Base-by-base conservation (phyloP, 768 basidiomycete species). In the Tricholoma sp. region DNA sequence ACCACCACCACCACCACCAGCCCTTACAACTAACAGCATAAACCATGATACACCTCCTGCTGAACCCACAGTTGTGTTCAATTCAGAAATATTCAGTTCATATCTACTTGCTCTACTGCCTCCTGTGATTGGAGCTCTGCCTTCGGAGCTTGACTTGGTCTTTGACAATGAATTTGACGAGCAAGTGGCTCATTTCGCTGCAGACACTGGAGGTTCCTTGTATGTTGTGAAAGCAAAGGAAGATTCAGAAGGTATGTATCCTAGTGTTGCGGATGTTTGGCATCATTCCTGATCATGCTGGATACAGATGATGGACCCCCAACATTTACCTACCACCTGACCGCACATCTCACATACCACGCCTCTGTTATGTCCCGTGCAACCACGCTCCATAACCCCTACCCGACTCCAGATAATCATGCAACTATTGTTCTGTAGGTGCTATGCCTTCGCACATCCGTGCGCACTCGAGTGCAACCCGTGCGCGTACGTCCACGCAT, bases 191-290 rank as follows among this genome's bases (percentile, higher is more conserved):
- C 81, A 85, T 56, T 94, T 94, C 72, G 85, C 89, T 8, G 74
- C 76, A 3, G 92, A 94, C 61, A 83, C 81, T 27, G 85, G 85
- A 5, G 89, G 83, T 12, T 89, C 87, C 24, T 75, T 94, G 46
- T 94, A 94, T 70, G 85, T 94, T 24, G 85, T 91, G 34, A 93
- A 94, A 74, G 75, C 79, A 57, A 86, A 77, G 70, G 85, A 90
- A 34, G 89, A 89, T 50, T 73, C 76, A 11, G 90, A 91, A 72
- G 87, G 91, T 89, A 63, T 61, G 78, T 65, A 54, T 22, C 32
- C 32, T 5, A n/a, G 29, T 43, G 29, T 29, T 16, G 52, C 55
- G 11, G 54, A 50, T 18, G 49, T 29, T 54, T 66, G 39, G 63
- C 16, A 34, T 49, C 59, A 32, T 54, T 27, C 39, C 55, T 63